phyloP scores from a whole-genome alignment of 208 protist genomes.

The Acanthamoeba castellanii region DNA sequence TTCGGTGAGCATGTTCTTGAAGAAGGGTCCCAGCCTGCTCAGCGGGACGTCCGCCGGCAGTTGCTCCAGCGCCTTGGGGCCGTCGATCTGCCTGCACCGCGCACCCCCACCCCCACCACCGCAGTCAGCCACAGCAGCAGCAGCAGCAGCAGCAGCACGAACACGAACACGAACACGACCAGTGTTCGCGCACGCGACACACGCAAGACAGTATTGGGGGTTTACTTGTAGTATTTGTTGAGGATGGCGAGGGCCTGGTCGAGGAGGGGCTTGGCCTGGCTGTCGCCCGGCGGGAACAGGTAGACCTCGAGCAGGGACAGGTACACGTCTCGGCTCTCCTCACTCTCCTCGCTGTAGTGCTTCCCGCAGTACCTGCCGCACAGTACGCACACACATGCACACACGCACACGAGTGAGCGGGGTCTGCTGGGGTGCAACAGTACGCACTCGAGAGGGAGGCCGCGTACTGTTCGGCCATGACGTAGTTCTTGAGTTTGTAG shows the following conservation, averaged over 20 bases:
- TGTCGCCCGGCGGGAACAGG: constrained; percentile 68
- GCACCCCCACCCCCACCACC: too few species aligned
- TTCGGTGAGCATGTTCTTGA: constrained; percentile 82
- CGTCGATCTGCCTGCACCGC: constrained; percentile 75
- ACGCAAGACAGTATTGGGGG: too few species aligned
- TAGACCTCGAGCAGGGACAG: constrained; percentile 86
- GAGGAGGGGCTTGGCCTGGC: constrained; percentile 64
- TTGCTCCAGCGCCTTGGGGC: constrained; percentile 82
- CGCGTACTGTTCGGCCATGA: constrained; percentile 82
- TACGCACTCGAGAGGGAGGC: neutral
- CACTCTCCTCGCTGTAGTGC: constrained; percentile 82
- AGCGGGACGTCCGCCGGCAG: constrained; percentile 77
- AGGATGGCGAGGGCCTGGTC: constrained; percentile 81
- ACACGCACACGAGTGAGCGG: too few species aligned
- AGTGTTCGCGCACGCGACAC: too few species aligned
- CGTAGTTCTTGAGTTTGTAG: constrained; percentile 82
- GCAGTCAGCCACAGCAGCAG: too few species aligned
- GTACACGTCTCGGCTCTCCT: constrained; percentile 85
- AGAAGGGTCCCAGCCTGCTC: constrained; percentile 45
- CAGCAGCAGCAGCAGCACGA: too few species aligned
- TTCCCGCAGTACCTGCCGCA: constrained; percentile 77
- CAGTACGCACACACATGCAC: neutral
- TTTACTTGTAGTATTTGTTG: constrained; percentile 80
- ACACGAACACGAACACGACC: too few species aligned
- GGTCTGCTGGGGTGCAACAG: too few species aligned